Percentiles rank a stretch among this genome's conserved stretches.
These are phyloP conservation scores for Periconia macrospinosa DNA, from an alignment of 2,329 filamentous ascomycete genomes.

Conservation along the genomic window DNA sequence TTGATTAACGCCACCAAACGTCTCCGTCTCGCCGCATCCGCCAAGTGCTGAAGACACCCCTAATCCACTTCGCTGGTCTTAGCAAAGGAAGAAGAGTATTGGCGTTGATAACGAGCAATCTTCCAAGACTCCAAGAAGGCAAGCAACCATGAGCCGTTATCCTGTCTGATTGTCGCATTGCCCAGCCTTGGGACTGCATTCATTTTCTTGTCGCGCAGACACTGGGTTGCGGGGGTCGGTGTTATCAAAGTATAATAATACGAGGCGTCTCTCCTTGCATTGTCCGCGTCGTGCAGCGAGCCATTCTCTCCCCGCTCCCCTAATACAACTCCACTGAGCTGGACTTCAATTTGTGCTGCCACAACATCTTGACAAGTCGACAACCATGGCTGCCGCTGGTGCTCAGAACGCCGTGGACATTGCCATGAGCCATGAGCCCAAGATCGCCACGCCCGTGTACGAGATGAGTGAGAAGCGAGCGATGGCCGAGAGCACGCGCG, in stretches of 20 bases:
- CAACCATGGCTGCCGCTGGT: conserved; percentile 33
- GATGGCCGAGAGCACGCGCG: conserved; percentile 23
- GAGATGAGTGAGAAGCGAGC: conserved; percentile 38
- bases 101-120: not conserved
- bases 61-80: not conserved
- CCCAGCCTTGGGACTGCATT: not conserved
- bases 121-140: not conserved
- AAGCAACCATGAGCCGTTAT: not conserved
- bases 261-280: not conserved
- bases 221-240: not conserved
- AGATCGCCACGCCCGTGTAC: conserved; percentile 32
- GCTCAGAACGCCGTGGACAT: conserved; percentile 37
- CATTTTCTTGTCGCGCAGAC: not conserved
- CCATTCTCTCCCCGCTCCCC: not conserved
- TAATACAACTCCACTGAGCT: not conserved
- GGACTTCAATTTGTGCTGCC: not conserved
- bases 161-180: not conserved
- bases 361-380: not conserved
- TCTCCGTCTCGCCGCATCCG: not conserved
- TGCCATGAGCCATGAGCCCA: conserved; percentile 40
- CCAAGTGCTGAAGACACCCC: not conserved
- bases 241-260: not conserved
- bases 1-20: not conserved
- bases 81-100: not conserved
- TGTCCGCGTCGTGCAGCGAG: not conserved